These are phyloP conservation scores for Sophora flavescens DNA, from an alignment of 306 rosid species.

Conservation along the genomic window DNA sequence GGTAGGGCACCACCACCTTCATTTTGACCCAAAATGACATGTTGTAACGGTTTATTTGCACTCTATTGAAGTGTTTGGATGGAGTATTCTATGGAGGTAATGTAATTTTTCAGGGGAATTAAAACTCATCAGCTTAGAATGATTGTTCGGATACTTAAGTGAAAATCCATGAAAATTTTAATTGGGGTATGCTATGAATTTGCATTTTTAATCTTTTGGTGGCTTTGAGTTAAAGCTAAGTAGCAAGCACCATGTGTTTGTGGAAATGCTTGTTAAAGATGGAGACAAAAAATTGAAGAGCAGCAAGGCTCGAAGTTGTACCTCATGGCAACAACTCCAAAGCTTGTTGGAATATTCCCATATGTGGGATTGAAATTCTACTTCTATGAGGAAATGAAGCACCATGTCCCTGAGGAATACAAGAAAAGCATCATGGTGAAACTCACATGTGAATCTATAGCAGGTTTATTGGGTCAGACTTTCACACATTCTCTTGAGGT, in stretches of 20 bases:
- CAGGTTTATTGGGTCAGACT: slow-evolving; percentile 93
- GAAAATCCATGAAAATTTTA: no score
- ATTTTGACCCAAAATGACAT: slow-evolving; percentile 44
- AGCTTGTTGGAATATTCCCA: slow-evolving; percentile 94
- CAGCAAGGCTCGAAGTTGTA: neutral
- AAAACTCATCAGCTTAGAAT: no score
- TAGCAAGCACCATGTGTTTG: no score
- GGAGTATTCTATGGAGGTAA: no score
- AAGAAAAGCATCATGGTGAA: slow-evolving; percentile 76
- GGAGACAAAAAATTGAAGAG: no score
- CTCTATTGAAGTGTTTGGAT: neutral
- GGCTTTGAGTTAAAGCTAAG: no score
- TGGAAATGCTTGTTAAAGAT: no score
- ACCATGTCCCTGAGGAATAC: slow-evolving; percentile 82
- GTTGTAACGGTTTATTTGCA: slow-evolving; percentile 40
- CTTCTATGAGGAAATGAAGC: slow-evolving; percentile 95
- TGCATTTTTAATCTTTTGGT: no score
- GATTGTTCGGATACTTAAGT: no score
- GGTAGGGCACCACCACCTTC: slow-evolving; percentile 45
- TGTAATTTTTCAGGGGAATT: no score
- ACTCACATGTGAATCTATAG: slow-evolving; percentile 89
- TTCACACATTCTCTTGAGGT: slow-evolving; percentile 97
- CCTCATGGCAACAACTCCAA: slow-evolving; percentile 75
- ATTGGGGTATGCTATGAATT: no score
- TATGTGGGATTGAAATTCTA: slow-evolving; percentile 97